Conservation (phyloP, 495 filamentous ascomycete genomes). For the Glutinoglossum americanum region DNA sequence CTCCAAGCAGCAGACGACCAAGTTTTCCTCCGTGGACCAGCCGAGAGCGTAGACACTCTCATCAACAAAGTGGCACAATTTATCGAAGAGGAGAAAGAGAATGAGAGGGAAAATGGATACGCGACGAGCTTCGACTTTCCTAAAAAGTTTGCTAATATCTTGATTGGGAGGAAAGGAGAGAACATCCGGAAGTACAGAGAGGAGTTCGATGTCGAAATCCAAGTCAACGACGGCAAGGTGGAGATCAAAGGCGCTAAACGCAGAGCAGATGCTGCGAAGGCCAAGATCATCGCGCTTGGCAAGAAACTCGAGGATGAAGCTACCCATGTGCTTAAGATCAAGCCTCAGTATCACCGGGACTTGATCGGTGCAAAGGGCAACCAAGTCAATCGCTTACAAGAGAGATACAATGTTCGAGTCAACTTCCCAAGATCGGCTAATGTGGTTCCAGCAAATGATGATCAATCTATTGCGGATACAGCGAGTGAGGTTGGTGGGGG, state of each 20-base stretch:
- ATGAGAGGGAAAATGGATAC: conserved; percentile 75
- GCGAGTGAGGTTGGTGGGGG: conserved; percentile 42
- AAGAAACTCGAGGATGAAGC: conserved; percentile 74
- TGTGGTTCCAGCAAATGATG: conserved; percentile 30
- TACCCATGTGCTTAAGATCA: conserved; percentile 67
- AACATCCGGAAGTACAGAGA: conserved; percentile 91
- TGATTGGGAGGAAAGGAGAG: conserved; percentile 82
- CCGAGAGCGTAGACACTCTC: conserved; percentile 45
- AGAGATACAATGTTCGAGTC: conserved; percentile 76
- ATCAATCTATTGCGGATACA: conserved; percentile 43
- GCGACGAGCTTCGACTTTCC: conserved; percentile 76
- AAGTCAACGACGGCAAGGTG: conserved; percentile 52
- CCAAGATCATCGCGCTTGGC: conserved; percentile 49
- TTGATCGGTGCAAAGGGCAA: conserved; percentile 42
- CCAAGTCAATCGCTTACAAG: conserved; percentile 50
- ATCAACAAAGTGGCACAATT: conserved; percentile 49
- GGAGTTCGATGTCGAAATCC: conserved; percentile 92
- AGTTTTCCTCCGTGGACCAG: conserved; percentile 57
- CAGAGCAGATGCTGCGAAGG: conserved; percentile 64
- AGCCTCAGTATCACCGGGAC: conserved; percentile 67
- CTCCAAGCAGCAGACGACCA: conserved; percentile 13
- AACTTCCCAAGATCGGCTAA: conserved; percentile 68
- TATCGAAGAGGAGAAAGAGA: conserved; percentile 60
- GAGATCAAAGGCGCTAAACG: conserved; percentile 51
- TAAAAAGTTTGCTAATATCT: conserved; percentile 75